Conservation (phyloP, 441 rosid genomes). For the Pelargonium fulgidum region DNA sequence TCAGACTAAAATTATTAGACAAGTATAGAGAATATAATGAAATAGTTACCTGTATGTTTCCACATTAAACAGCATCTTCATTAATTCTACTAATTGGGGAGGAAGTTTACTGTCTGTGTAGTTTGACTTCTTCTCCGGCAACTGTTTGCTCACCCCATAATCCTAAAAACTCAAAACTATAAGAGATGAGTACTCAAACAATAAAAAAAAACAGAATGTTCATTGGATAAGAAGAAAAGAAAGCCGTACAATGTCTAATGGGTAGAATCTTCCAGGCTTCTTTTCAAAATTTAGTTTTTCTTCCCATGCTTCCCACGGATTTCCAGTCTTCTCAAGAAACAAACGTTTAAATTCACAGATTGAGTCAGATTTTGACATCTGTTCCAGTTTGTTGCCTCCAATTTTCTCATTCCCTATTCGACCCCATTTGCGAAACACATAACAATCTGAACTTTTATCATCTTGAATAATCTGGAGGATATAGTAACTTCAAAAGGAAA, state of each 20-base stretch:
- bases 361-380: constrained; percentile 74
- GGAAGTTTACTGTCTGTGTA: constrained; percentile 55
- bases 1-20: constrained; percentile 18
- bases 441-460: constrained; percentile 70
- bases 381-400: constrained; percentile 68
- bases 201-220: not conserved
- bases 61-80: constrained; percentile 86
- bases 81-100: constrained; percentile 57
- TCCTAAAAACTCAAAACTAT: constrained; percentile 43
- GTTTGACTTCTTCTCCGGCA: constrained; percentile 34
- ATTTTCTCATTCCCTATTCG: constrained; percentile 82
- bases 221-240: constrained; percentile 3
- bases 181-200: not conserved
- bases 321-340: constrained; percentile 90
- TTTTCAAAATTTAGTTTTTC: constrained; percentile 64
- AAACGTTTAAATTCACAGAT: constrained; percentile 64
- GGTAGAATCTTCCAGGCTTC: constrained; percentile 81
- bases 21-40: constrained; percentile 1
- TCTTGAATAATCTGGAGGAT: constrained; percentile 91
- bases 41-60: constrained; percentile 69
- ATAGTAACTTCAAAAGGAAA: constrained; percentile 55
- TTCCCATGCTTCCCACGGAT: constrained; percentile 91
- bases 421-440: constrained; percentile 93
- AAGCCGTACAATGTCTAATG: constrained; percentile 71
- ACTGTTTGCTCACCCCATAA: constrained; percentile 74